phyloP scores from a whole-genome alignment of 371 early-diverging fungal genomes.

The Mucor plumbeus region DNA sequence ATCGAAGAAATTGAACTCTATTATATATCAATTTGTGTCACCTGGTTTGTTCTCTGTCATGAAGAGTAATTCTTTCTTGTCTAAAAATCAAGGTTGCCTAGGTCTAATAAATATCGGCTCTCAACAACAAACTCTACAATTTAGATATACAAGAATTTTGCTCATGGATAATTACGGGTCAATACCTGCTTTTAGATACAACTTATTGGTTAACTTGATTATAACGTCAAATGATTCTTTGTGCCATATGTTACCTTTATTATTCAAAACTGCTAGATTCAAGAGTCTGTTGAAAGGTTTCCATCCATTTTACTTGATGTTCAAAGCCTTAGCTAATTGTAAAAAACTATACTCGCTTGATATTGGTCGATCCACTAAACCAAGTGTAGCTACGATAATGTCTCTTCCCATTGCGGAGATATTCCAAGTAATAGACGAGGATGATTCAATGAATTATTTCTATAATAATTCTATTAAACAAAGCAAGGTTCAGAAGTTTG shows the following conservation, averaged over 20 bases:
- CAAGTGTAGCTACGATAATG: too few relatives aligned
- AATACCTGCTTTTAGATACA: neutral
- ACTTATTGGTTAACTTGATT: neutral
- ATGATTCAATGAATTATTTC: too few relatives aligned
- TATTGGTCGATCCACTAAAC: too few relatives aligned
- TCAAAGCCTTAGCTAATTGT: neutral
- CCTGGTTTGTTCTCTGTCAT: neutral
- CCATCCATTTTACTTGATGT: neutral
- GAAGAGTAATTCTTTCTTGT: neutral
- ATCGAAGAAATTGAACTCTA: neutral
- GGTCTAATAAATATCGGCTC: neutral
- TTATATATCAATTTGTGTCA: neutral
- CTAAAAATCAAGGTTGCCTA: neutral
- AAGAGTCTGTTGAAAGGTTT: neutral
- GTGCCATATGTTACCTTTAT: neutral
- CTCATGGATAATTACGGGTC: neutral
- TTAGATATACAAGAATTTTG: neutral
- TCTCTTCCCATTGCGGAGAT: too few relatives aligned
- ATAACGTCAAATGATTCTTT: too few relatives aligned
- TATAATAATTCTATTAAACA: too few relatives aligned
- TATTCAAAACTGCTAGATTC: neutral
- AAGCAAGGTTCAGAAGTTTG: too few relatives aligned
- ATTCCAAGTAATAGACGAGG: too few relatives aligned
- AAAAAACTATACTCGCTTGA: too few relatives aligned
- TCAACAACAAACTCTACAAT: neutral